These are phyloP conservation scores for Populus davidiana DNA, from an alignment of 345 rosid species.

Conservation along the genomic window DNA sequence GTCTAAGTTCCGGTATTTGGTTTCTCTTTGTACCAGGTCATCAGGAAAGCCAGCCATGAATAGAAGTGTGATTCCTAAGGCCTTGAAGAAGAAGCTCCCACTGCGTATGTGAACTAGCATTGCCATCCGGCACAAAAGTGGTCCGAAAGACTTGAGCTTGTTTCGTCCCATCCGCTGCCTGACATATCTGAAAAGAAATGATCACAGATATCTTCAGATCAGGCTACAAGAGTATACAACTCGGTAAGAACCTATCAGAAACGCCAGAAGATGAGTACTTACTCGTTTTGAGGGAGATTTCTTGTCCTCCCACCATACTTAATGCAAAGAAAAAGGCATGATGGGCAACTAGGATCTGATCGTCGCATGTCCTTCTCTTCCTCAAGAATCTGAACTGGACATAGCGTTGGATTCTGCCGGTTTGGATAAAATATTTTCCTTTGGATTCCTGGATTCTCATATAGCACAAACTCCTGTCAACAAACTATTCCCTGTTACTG, in stretches of 20 bases:
- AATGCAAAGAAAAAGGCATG: slow-evolving; percentile 54
- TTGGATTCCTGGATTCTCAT: slow-evolving; percentile 44
- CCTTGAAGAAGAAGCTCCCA: slow-evolving; percentile 71
- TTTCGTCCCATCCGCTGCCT: slow-evolving; percentile 66
- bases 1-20: slow-evolving; percentile 44
- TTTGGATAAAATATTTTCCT: slow-evolving; percentile 50
- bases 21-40: slow-evolving; percentile 48
- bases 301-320: slow-evolving; percentile 66
- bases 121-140: slow-evolving; percentile 49
- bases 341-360: slow-evolving; percentile 49
- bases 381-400: slow-evolving; percentile 56
- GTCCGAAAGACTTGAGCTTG: slow-evolving; percentile 62
- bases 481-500: background rate
- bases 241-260: background rate
- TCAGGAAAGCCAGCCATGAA: slow-evolving; percentile 65
- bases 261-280: background rate
- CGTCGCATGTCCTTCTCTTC: slow-evolving; percentile 66
- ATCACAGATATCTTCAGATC: background rate
- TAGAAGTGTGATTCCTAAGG: slow-evolving; percentile 53
- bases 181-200: slow-evolving; percentile 41
- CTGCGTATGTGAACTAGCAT: slow-evolving; percentile 42
- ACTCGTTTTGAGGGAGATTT: slow-evolving; percentile 66
- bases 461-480: slow-evolving; percentile 52
- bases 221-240: background rate
- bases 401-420: slow-evolving; percentile 41